Evolutionary conservation across 2,329 filamentous ascomycete species (phyloP).

Genomic region (Albophoma yamanashiensis): DNA sequence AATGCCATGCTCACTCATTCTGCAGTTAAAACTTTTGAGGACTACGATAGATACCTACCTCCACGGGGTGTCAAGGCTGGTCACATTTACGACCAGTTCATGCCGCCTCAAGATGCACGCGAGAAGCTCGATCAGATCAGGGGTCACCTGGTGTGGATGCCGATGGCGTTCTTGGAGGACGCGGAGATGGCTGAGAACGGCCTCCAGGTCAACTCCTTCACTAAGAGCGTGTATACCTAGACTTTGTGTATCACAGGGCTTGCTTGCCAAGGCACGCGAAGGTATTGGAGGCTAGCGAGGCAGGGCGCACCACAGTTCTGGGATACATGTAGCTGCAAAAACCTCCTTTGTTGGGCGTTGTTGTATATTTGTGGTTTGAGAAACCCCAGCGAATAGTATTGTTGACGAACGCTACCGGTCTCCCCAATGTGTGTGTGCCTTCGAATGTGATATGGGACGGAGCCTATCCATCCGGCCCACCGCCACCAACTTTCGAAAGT

Average conservation of each 20-base stretch:
- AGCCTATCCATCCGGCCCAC: neutral
- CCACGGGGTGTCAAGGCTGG: constrained; percentile 65
- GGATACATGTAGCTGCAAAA: too few species aligned
- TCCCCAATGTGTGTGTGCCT: too few species aligned
- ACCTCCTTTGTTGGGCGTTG: too few species aligned
- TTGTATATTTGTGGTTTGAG: too few species aligned
- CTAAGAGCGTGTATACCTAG: constrained; percentile 76
- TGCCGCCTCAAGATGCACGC: constrained; percentile 62
- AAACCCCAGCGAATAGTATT: too few species aligned
- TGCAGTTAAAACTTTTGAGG: constrained; percentile 72
- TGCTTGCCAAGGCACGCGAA: neutral
- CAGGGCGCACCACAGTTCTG: neutral
- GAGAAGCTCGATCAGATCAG: constrained; percentile 67
- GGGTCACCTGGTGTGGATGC: constrained; percentile 92
- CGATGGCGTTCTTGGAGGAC: constrained; percentile 74
- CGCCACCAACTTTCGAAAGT: neutral
- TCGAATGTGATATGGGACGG: too few species aligned
- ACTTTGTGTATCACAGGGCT: neutral
- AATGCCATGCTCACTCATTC: constrained; percentile 4
- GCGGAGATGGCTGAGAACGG: constrained; percentile 85
- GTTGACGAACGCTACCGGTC: too few species aligned
- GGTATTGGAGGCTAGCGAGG: neutral
- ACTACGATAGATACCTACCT: constrained; percentile 73
- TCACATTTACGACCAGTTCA: constrained; percentile 74
- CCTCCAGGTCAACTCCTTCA: constrained; percentile 74